A percentile compares a stretch with the other conserved stretches of the same genome.
Evolutionary conservation across 1,139 yeast genomes (phyloP).

Genomic region (Geotrichum candidum): DNA sequence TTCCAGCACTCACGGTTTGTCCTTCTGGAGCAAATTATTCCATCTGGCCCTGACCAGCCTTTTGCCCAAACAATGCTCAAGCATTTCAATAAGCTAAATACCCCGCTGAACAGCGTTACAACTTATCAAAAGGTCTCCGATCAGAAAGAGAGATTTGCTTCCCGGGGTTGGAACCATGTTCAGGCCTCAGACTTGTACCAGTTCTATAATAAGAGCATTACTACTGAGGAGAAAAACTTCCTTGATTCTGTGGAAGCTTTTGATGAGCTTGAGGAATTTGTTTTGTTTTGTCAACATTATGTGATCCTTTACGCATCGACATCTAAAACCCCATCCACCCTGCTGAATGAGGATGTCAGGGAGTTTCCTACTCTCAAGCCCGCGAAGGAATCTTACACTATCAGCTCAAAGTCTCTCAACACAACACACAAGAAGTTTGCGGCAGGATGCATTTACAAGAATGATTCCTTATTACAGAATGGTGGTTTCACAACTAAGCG

Average conservation of each 20-base stretch:
- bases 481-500: constrained; percentile 57
- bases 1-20: constrained; percentile 55
- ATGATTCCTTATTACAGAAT: constrained; percentile 36
- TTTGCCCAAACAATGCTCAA: constrained; percentile 71
- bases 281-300: constrained; percentile 72
- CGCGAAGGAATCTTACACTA: background rate
- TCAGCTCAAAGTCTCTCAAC: background rate
- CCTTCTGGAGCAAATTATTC: constrained; percentile 66
- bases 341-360: constrained; percentile 19
- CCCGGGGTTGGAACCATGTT: constrained; percentile 44
- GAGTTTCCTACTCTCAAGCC: constrained; percentile 5
- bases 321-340: constrained; percentile 12
- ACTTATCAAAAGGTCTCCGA: constrained; percentile 48
- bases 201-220: constrained; percentile 50
- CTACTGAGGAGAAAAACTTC: constrained; percentile 38
- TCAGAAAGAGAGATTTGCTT: constrained; percentile 48
- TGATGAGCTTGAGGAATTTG: constrained; percentile 82
- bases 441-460: constrained; percentile 38
- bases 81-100: constrained; percentile 61
- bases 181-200: constrained; percentile 52
- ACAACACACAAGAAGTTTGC: constrained; percentile 43
- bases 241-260: constrained; percentile 57
- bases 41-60: constrained; percentile 56
- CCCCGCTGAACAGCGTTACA: constrained; percentile 65
- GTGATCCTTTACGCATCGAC: constrained; percentile 55